Evolutionary conservation across 768 basidiomycete genomes (phyloP), one percentile per base, ranked within the genome.

Genomic region (Boletus rubroflammeus): DNA sequence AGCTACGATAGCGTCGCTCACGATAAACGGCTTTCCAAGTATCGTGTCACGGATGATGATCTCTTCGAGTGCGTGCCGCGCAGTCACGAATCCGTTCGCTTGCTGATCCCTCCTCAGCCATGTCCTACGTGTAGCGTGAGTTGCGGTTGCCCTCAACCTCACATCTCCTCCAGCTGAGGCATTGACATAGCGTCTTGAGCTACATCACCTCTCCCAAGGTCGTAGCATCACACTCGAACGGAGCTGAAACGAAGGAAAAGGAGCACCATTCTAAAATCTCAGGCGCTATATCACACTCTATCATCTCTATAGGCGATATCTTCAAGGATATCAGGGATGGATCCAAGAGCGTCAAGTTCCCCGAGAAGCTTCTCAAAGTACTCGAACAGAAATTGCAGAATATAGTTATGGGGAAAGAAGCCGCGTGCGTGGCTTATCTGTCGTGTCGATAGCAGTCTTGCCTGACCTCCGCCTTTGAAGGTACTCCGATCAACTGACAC

Each of bases 391-490:
- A 85, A 71, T 70, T 98, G 71, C 88, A 95, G 75, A 83, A 86
- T 60, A 93, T 98, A 61, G 92, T 92, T 9, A 92, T 95, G 87
- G 94, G 93, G 3, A 89, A 87, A 74, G 93, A 97, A 67, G 72
- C 89, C 34, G 84, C 80, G 93, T 96, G 70, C 73, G 93, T 82
- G 35, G 42, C 52, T 40, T 35, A 13, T 46, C 6, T 25, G 2
- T 39, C 44, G 38, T 50, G 34, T 46, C 32, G n/a, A 54, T 21
- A 15, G 29, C 48, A 47, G 34, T 58, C 50, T 50, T 46, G 25
- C n/a, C 43, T 56, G 25, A 55, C 53, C 29, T 39, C 3, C 6
- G 40, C 32, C 32, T 36, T 43, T 15, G 17, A 61, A 94, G 93
- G 31, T 96, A 92, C 72, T 86, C 88, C 13, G 95, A 97, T 67